phyloP scores from a whole-genome alignment of 305 asterid species.

The Fraxinus baroniana region DNA sequence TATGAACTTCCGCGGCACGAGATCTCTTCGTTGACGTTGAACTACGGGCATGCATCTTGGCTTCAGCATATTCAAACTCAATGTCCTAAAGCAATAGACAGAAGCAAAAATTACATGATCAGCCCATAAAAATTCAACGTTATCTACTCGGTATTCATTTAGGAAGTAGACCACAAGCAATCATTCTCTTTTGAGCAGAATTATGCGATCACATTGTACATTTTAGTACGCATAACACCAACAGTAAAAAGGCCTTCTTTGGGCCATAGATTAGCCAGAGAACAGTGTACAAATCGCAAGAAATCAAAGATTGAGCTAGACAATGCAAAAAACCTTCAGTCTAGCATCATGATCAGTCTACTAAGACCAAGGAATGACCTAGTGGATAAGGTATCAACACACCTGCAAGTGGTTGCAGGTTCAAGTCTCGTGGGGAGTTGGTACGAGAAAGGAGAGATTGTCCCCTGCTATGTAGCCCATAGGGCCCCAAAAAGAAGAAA shows the following conservation, averaged over 20 bases:
- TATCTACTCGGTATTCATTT: not conserved
- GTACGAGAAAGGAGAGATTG: not conserved
- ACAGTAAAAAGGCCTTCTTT: not conserved
- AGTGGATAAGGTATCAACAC: not conserved
- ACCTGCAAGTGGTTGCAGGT: conserved; percentile 4
- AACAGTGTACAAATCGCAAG: not conserved
- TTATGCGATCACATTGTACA: not conserved
- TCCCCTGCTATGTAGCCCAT: conserved; percentile 1
- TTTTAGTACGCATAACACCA: not conserved
- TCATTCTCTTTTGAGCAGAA: not conserved
- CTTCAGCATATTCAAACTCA: conserved; percentile 52
- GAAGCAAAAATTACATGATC: not conserved
- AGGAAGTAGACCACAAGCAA: not conserved
- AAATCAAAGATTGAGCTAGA: not conserved
- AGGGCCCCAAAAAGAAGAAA: conserved; percentile 1
- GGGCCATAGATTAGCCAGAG: not conserved
- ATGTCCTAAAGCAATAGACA: conserved; percentile 39
- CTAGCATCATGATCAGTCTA: not conserved
- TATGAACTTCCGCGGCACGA: conserved; percentile 93
- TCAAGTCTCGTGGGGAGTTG: not conserved
- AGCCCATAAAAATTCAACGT: not conserved
- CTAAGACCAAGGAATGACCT: not conserved
- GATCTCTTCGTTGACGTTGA: conserved; percentile 68
- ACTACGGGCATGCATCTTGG: conserved; percentile 48
- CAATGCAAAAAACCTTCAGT: not conserved